These are phyloP conservation scores for Trichosporon coremiiforme DNA, from an alignment of 1,284 basidiomycete genomes.

Conservation along the genomic window DNA sequence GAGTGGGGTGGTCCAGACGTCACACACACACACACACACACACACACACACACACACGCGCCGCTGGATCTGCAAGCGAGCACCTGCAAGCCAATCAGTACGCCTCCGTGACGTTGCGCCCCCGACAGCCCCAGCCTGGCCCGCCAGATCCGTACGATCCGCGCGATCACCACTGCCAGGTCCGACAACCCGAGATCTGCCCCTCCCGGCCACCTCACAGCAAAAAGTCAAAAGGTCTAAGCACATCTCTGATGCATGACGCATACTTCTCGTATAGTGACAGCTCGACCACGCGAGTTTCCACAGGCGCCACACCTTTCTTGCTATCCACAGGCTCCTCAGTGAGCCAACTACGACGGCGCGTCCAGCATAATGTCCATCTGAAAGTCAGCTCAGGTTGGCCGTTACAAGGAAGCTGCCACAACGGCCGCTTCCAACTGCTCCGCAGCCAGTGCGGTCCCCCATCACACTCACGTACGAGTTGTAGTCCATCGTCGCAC, in stretches of 20 bases:
- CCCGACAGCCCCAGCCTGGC: background rate
- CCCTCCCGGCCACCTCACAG: too few species aligned
- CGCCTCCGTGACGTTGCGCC: background rate
- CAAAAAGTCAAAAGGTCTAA: background rate
- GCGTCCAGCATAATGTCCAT: constrained; percentile 53
- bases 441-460: too few species aligned
- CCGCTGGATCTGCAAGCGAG: background rate
- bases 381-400: constrained; percentile 25
- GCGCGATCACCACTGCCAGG: background rate
- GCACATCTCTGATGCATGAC: background rate
- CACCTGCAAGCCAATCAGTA: background rate
- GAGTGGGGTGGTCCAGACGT: background rate
- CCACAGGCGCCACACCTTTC: too few species aligned
- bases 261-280: background rate
- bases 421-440: background rate
- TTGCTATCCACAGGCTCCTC: background rate
- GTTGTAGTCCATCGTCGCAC: constrained; percentile 53
- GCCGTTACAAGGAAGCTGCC: too few species aligned
- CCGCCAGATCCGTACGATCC: background rate
- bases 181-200: background rate
- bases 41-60: too few species aligned
- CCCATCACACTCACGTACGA: constrained; percentile 53
- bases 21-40: background rate
- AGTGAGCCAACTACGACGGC: constrained; percentile 35
- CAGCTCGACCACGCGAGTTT: background rate